Evolutionary conservation across 305 asterid species (phyloP).

Genomic region (Fraxinus sp.): DNA sequence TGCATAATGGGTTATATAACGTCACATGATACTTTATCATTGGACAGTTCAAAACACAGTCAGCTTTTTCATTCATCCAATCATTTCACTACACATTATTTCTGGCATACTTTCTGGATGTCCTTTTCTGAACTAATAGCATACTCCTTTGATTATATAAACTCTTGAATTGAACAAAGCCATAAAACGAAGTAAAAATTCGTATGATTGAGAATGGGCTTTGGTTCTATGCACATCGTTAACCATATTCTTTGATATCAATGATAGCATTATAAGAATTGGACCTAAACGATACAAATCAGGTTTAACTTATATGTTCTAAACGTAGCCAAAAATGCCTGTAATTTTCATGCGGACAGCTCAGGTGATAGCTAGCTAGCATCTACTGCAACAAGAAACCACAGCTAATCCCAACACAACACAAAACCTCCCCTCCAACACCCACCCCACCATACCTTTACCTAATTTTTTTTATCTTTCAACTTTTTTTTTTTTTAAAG

Average conservation of each 20-base stretch:
- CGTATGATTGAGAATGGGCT: not conserved
- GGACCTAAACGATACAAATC: not conserved
- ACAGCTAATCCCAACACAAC: not conserved
- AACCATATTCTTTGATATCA: not conserved
- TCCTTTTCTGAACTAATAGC: too few relatives aligned
- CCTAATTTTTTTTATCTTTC: not conserved
- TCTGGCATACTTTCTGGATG: too few relatives aligned
- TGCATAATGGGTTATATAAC: too few relatives aligned
- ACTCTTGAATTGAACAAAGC: not conserved
- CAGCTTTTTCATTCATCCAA: too few relatives aligned
- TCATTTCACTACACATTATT: too few relatives aligned
- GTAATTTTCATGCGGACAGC: not conserved
- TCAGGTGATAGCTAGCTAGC: not conserved
- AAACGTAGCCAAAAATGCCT: too few relatives aligned
- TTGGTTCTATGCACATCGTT: not conserved
- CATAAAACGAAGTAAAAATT: not conserved
- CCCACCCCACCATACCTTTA: not conserved
- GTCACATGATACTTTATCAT: too few relatives aligned
- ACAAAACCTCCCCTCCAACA: not conserved
- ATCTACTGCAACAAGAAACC: not conserved
- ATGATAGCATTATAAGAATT: not conserved
- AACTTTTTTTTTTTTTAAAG: not conserved
- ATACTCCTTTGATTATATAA: too few relatives aligned
- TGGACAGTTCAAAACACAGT: too few relatives aligned
- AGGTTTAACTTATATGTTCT: too few relatives aligned